Base-by-base conservation (phyloP, 768 basidiomycete genomes). In the Kwoniella dejecticola region DNA sequence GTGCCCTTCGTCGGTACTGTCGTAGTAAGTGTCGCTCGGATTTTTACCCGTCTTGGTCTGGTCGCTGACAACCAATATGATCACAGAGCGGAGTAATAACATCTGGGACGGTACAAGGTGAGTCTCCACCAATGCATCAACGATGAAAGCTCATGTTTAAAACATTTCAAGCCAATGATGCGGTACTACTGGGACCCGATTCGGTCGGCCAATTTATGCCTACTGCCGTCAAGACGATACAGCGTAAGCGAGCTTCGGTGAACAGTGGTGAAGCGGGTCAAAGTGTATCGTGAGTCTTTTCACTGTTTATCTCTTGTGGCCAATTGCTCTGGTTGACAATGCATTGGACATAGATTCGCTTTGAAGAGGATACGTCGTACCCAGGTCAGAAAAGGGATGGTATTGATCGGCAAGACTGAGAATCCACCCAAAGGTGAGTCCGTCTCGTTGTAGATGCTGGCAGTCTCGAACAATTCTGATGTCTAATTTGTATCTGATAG, bases 311-410 rank as follows among this genome's bases (percentile, higher is more conserved):
- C n/a, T n/a, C n/a, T n/a, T n/a, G n/a, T n/a, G 26, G 13, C 5
- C 15, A 27, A 27, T 4, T 0, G 23, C 10, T 42, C 12, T 42
- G 42, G 46, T 11, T 10, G 13, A 30, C 27, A 2, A 15, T 29
- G 46, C 19, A 19, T 19, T 27, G 29, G 17, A 17, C 29, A 3
- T 40, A 79, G 78, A 0, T 82, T 96, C 55, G 96, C 95, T 3
- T 80, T 99, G 27, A 99, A 98, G 81, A 85, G 91, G 45, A 87
- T 96, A 60, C 84, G 88, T 56, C 82, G 90, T 55, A 84, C 86
- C 7, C 85, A 87, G 21, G 86, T 97, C 8, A 82, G 95, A 61
- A 98, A 97, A 79, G 95, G 94, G 12, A 94, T 95, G 94, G 90
- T 96, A 2, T 81, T 97, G 44, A 87, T 93, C 0, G 86, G 86